Conservation (phyloP, 164 flowering plant genomes). For the Platanus orientalis region DNA sequence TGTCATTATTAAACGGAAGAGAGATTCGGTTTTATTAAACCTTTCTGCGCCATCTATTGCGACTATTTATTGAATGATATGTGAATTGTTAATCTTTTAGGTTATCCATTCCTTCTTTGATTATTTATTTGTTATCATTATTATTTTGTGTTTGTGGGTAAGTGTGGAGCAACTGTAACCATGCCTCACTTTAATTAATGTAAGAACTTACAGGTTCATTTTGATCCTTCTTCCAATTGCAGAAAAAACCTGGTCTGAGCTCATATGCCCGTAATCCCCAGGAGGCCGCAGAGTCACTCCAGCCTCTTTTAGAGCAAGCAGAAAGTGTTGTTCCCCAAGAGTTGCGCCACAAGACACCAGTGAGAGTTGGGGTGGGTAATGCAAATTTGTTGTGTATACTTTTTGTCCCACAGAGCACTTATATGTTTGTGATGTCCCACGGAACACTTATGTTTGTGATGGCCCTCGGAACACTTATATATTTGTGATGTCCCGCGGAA, state of each 20-base stretch:
- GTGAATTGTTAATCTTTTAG: no score
- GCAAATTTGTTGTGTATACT: background rate
- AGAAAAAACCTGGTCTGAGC: conserved; percentile 85
- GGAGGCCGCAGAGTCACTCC: conserved; percentile 66
- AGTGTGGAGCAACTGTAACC: no score
- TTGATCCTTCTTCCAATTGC: conserved; percentile 11
- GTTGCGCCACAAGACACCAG: conserved; percentile 58
- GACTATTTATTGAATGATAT: no score
- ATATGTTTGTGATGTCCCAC: background rate
- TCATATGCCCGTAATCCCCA: conserved; percentile 57
- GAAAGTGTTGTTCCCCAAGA: conserved; percentile 62
- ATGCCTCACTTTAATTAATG: no score
- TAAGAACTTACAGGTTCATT: background rate
- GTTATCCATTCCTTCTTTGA: no score
- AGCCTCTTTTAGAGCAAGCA: conserved; percentile 56
- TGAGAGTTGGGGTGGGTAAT: conserved; percentile 80
- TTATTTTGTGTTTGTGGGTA: no score
- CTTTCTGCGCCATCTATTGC: no score
- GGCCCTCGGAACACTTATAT: no score
- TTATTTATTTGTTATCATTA: no score
- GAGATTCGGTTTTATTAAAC: no score
- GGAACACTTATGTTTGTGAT: background rate
- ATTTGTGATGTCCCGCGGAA: background rate
- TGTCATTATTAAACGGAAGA: no score
- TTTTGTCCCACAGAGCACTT: background rate